phyloP scores from a whole-genome alignment of 2,329 filamentous ascomycete species.

The Fusarium anthophilum region DNA sequence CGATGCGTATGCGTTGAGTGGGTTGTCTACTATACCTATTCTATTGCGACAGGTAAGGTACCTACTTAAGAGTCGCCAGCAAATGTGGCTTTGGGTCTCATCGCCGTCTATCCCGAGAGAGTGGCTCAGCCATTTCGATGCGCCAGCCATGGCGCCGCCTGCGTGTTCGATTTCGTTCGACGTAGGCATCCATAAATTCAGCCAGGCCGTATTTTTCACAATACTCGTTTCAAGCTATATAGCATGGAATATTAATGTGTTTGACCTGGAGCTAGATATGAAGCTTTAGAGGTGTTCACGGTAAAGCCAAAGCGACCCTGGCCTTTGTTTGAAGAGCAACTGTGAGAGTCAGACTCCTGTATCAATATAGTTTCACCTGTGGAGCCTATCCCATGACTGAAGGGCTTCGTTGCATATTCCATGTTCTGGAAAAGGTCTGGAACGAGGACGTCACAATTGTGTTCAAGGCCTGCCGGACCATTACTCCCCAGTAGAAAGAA shows the following conservation, averaged over 20 bases:
- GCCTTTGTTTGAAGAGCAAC: background rate
- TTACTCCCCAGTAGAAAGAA: background rate
- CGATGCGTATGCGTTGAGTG: background rate
- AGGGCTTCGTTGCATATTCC: background rate
- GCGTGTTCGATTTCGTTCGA: conserved; percentile 23
- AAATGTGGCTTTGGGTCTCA: background rate
- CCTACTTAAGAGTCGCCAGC: background rate
- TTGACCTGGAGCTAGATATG: conserved; percentile 3
- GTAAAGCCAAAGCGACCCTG: conserved; percentile 4
- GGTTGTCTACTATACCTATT: background rate
- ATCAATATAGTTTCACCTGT: conserved; percentile 26
- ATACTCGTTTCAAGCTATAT: conserved; percentile 1
- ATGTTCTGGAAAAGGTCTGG: conserved; percentile 22
- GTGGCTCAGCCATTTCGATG: conserved; percentile 40
- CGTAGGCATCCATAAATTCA: background rate
- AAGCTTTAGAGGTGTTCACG: background rate
- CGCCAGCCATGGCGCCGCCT: conserved; percentile 40
- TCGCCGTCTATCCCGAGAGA: background rate
- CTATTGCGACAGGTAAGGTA: background rate
- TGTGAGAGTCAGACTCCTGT: background rate
- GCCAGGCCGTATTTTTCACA: conserved; percentile 9
- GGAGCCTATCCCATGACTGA: background rate
- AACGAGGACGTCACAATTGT: background rate
- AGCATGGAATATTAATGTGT: background rate
- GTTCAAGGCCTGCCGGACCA: background rate